phyloP scores from a whole-genome alignment of 2,329 filamentous ascomycete species.

The Graphilbum fragrans region DNA sequence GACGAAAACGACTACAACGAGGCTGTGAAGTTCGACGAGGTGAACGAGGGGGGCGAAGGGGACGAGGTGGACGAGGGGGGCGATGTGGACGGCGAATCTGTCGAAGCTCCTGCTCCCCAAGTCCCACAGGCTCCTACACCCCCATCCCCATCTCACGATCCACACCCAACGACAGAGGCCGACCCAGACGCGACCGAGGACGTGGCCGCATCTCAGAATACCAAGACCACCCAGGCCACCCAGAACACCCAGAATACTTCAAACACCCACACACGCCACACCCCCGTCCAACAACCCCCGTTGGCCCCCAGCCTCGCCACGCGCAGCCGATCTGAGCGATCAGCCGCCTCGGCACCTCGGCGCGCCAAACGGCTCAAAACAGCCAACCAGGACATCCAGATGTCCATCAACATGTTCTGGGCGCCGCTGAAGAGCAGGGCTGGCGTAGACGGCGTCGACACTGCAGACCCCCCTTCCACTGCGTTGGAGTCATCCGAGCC shows the following conservation, averaged over 20 bases:
- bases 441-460: constrained; percentile 7
- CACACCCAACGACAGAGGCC: no score
- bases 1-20: neutral
- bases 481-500: neutral
- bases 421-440: neutral
- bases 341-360: neutral
- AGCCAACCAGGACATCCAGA: constrained; percentile 4
- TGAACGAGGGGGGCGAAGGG: neutral
- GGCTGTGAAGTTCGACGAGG: neutral
- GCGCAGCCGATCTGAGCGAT: neutral
- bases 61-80: neutral
- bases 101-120: no score
- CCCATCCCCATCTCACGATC: no score
- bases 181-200: no score
- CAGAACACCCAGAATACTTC: no score
- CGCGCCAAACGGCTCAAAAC: constrained; percentile 6
- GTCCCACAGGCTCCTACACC: no score
- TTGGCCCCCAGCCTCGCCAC: no score
- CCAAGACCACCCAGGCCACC: no score
- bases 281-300: neutral
- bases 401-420: constrained; percentile 10
- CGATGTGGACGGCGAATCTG: neutral
- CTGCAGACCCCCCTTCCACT: no score
- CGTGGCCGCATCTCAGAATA: no score
- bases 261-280: neutral